Percentiles rank a stretch among this genome's conserved stretches.
Evolutionary conservation across 257 asterid species (phyloP).

Genomic region (Fraxinus quadrangulata): DNA sequence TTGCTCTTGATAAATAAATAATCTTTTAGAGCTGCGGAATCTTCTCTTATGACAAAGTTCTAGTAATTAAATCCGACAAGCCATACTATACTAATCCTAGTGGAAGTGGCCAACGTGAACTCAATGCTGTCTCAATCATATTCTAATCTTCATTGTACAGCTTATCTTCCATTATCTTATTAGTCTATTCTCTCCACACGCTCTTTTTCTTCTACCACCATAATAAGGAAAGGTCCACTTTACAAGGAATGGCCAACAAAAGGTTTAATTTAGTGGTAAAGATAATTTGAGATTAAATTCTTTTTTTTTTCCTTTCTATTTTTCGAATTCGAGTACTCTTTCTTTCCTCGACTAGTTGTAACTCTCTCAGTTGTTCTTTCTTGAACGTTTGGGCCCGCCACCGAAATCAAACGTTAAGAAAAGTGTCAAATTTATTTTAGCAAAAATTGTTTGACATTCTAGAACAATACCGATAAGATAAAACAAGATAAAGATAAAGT

Average conservation of each 20-base stretch:
- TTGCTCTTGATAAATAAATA: no score
- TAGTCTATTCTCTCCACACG: background rate
- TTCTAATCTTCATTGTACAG: background rate
- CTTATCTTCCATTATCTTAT: background rate
- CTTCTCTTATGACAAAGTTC: conserved; percentile 25
- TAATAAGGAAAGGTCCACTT: background rate
- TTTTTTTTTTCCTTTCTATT: background rate
- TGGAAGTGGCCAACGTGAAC: conserved; percentile 36
- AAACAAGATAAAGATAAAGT: no score
- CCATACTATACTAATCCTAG: background rate
- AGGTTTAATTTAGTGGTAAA: background rate
- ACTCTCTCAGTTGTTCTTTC: no score
- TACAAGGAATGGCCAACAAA: background rate
- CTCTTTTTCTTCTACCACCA: background rate
- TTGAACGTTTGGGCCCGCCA: no score
- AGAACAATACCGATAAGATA: no score
- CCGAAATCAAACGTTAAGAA: no score
- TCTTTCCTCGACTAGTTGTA: no score
- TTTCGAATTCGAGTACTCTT: no score
- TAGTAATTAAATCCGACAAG: conserved; percentile 40
- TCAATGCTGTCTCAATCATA: conserved; percentile 26
- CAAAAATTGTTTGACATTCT: no score
- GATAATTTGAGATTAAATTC: background rate
- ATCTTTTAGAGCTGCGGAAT: no score
- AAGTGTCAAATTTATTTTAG: no score